Evolutionary conservation across 2,329 filamentous ascomycete species (phyloP).

Genomic region (Colletotrichum aenigma): DNA sequence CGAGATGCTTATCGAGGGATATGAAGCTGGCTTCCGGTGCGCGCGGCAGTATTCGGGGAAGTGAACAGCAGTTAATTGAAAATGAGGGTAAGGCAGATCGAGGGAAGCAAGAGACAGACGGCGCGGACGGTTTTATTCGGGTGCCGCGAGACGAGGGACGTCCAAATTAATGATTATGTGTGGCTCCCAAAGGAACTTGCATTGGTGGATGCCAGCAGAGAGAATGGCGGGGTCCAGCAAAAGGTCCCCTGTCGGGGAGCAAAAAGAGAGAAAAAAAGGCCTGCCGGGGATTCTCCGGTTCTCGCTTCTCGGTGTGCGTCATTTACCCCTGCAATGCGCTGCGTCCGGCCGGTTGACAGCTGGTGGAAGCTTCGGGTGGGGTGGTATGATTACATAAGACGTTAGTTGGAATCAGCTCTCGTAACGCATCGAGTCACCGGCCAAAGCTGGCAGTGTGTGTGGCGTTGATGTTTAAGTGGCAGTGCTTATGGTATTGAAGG

Average conservation of each 20-base stretch:
- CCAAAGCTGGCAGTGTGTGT: neutral
- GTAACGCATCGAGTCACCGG: neutral
- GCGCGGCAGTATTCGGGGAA: neutral
- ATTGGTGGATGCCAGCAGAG: conserved; percentile 8
- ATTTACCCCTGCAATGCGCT: neutral
- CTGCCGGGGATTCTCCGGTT: conserved; percentile 8
- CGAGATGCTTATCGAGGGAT: neutral
- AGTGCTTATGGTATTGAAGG: neutral
- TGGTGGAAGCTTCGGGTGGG: neutral
- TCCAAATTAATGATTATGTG: conserved; percentile 18
- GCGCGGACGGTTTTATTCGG: neutral
- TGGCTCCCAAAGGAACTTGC: conserved; percentile 5
- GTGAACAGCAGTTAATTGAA: neutral
- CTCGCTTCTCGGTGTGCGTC: conserved; percentile 13
- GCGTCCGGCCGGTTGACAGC: neutral
- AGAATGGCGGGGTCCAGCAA: neutral
- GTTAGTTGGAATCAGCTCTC: neutral
- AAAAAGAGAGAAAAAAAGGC: neutral
- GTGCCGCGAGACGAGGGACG: conserved; percentile 4
- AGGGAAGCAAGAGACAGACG: neutral
- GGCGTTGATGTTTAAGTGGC: neutral
- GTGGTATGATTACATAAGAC: neutral
- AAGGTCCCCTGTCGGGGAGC: neutral
- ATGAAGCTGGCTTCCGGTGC: neutral
- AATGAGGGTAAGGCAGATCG: neutral